Evolutionary conservation across 78 protist genomes (phyloP).

Genomic region (Dictyostelium discoideum): dicty_2.7 NC_007088.5:4047501-4048000

Average conservation of each 20-base stretch:
- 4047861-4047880: conserved; percentile 94
- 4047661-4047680: background rate
- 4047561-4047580: no score
- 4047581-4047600: no score
- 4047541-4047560: no score
- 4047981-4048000: conserved; percentile 80
- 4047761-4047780: background rate
- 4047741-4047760: background rate
- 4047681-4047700: no score
- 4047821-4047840: conserved; percentile 81
- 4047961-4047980: conserved; percentile 66
- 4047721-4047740: background rate
- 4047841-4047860: conserved; percentile 84
- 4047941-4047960: conserved; percentile 60
- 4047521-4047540: no score
- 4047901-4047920: conserved; percentile 11
- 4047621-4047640: no score
- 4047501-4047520: no score
- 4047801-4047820: conserved; percentile 87
- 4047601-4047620: no score
- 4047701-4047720: no score
- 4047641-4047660: background rate
- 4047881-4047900: conserved; percentile 45
- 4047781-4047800: conserved; percentile 17
- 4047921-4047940: conserved; percentile 71